phyloP scores from a whole-genome alignment of 73 alveolate species.

The Tetrahymena elliotti region DNA sequence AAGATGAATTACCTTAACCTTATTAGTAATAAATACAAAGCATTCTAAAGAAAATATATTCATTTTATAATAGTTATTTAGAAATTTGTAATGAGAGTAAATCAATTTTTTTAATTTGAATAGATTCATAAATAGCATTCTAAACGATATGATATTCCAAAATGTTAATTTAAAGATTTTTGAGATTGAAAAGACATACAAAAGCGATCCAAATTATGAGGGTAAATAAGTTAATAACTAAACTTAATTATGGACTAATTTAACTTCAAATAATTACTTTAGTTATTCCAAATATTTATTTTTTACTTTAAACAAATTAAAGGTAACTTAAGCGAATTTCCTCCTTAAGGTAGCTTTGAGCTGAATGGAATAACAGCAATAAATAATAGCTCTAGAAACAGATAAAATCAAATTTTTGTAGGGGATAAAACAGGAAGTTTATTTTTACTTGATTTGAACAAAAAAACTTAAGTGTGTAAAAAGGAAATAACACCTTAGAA shows the following conservation, averaged over 20 bases:
- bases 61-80: no score
- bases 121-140: constrained; percentile 19
- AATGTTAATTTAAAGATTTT: constrained; percentile 16
- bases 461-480: constrained; percentile 23
- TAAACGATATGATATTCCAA: neutral
- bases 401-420: constrained; percentile 8
- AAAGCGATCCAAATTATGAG: constrained; percentile 44
- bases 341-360: constrained; percentile 44
- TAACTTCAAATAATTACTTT: no score
- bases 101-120: neutral
- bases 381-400: constrained; percentile 4
- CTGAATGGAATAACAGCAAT: constrained; percentile 3
- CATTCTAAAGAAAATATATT: no score
- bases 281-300: no score
- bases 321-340: constrained; percentile 1
- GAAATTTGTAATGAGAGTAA: neutral
- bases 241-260: no score
- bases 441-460: constrained; percentile 18
- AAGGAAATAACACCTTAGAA: constrained; percentile 14
- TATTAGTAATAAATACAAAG: no score
- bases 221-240: neutral
- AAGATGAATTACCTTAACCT: constrained; percentile 28
- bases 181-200: constrained; percentile 31
- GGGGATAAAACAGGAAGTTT: constrained; percentile 35
- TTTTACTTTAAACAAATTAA: neutral